Base-by-base conservation (phyloP, 2,329 filamentous ascomycete species). In the Endocalyx cinctus region DNA sequence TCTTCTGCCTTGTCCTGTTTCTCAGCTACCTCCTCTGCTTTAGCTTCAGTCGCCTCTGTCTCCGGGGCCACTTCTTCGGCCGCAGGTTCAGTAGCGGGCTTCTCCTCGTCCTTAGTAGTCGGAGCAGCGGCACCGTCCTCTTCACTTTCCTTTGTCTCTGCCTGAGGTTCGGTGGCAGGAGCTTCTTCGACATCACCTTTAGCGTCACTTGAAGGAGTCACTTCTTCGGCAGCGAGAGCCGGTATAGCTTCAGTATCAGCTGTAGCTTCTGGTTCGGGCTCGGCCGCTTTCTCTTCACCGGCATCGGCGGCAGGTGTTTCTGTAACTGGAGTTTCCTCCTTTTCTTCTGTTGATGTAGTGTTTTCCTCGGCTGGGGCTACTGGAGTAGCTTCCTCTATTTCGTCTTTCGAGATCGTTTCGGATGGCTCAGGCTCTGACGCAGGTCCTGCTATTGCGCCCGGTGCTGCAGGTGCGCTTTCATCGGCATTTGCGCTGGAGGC, bases 1-100 rank as follows among this genome's bases (percentile, higher is more conserved):
- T 33, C 17, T 25, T 31, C 7, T 27, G 27, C 32, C 43, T 46
- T 10, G 43, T 35, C 43, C 7, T 35, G 20, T 15, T 28, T 25
- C 23, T 37, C 25, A 14, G 20, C 12, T 27, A 46, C 38, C 12
- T 30, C 13, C 12, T 37, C 6, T 20, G 34, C 20, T 23, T 23
- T 16, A 14, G 17, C 30, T n/a, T 38, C 33, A 11, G 25, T 16
- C 10, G 27, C 37, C 19, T 42, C 41, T 27, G 29, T 33, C n/a
- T 32, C 27, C 6, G 29, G 29, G 14, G 18, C 34, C 22, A 27
- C 34, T 3, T 30, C 26, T 2, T 37, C 29, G 11, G 35, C 27
- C 15, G 12, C n/a, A n/a, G n/a, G n/a, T n/a, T n/a, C 25, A n/a
- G 25, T 15, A 7, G 25, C 25, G 16, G 25, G 12, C 25, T 27